Evolutionary conservation across 73 alveolate species (phyloP).

Genomic region (Effrenium voratum): DNA sequence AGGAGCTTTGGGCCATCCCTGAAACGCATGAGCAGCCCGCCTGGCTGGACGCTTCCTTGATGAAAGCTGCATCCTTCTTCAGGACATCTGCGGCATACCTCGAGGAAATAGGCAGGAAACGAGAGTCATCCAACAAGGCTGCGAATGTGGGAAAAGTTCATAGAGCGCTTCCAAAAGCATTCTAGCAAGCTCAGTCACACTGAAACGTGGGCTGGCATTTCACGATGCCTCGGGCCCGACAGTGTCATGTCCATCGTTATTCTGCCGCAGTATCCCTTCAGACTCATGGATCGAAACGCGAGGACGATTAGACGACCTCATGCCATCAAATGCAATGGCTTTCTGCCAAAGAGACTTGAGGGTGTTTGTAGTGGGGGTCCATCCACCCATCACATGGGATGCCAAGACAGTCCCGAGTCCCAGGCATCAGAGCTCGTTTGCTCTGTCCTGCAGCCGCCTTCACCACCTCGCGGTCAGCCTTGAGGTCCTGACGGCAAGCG

Average conservation of each 20-base stretch:
- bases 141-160: too few species aligned
- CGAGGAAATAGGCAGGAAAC: too few species aligned
- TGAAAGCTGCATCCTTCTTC: slow-evolving; percentile 56
- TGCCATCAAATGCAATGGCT: too few species aligned
- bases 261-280: not conserved
- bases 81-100: slow-evolving; percentile 59
- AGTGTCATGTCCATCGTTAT: not conserved
- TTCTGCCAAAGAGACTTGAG: too few species aligned
- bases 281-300: not conserved
- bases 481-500: not conserved
- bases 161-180: too few species aligned
- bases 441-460: slow-evolving; percentile 70
- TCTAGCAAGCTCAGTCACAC: too few species aligned
- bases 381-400: not conserved
- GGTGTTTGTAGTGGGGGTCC: not conserved
- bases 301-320: not conserved
- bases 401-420: not conserved
- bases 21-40: too few species aligned
- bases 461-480: slow-evolving; percentile 80
- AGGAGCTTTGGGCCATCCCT: too few species aligned
- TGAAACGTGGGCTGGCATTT: too few species aligned
- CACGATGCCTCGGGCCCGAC: too few species aligned
- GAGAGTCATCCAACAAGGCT: too few species aligned
- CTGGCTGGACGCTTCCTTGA: slow-evolving; percentile 62
- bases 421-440: slow-evolving; percentile 43